Conservation (phyloP, 352 stramenopile genomes). For the Globisporangium abappressorium region DNA sequence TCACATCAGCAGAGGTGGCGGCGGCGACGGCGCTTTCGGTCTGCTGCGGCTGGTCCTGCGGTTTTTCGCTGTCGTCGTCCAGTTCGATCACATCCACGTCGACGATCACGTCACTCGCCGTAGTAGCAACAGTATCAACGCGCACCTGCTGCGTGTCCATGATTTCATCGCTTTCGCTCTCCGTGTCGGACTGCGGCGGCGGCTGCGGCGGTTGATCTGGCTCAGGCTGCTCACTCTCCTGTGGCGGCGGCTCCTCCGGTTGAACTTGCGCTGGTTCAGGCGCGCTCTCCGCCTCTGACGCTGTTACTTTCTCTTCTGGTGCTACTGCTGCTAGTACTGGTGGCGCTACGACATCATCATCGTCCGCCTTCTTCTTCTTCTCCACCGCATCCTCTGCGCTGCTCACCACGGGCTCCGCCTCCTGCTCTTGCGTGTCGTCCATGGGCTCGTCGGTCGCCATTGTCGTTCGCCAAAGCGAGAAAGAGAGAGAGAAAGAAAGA, state of each 20-base stretch:
- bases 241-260: not conserved
- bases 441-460: conserved; percentile 4
- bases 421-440: not conserved
- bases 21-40: not conserved
- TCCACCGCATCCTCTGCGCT: not conserved
- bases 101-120: not conserved
- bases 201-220: not conserved
- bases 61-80: not conserved
- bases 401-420: not conserved
- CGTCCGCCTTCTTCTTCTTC: not conserved
- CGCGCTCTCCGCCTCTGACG: not conserved
- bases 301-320: not conserved
- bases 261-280: not conserved
- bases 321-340: not conserved
- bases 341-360: not conserved
- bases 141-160: not conserved
- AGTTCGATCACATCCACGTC: not conserved
- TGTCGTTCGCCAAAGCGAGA: not conserved
- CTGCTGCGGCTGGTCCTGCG: not conserved
- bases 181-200: not conserved
- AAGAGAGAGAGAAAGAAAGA: not conserved
- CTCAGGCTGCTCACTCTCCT: not conserved
- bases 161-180: not conserved
- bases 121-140: not conserved
- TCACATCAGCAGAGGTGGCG: no score